Evolutionary conservation across 306 rosid genomes (phyloP), one percentile per base, ranked within the genome.

Genomic region (Urtica urens): DNA sequence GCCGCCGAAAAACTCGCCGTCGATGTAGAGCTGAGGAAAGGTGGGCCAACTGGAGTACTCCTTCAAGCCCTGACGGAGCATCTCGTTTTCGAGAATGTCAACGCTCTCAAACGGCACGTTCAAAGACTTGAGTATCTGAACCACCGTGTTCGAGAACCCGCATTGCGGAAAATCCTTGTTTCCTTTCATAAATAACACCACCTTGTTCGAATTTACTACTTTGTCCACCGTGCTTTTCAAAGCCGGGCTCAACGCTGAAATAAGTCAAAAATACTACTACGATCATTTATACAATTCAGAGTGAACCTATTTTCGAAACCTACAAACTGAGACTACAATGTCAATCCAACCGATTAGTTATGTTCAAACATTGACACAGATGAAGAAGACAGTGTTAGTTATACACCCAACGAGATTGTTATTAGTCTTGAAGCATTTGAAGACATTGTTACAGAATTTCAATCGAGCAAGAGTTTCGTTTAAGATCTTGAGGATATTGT

Each of bases 1-100:
- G 42, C 99, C 99, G 57, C 99, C 99, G 50, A 90, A 81, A 60
- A 90, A 90, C 75, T 90, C 95, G 69, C 99, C 99, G 2, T 85
- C 99, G 30, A 90, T 69, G 63, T 85, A 90, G 35, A 90, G 87
- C 52, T 85, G 99, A 64, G 99, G 99, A 67, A 90, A 90, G 45
- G 99, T 90, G 40, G 99, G 99, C 95, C 95, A 90, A 57, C 35
- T 77, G 35, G 87, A 70, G 62, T 90, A 90, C 70, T 85, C 87
- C 71, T 84, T 84, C 57, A 90, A 54, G 28, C 85, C 95, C 59
- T 71, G 99, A 38, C 95, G 93, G 57, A 90, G 29, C 0, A 85
- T 2, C 53, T 90, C 95, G 57, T 90, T 85, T 51, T 90, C 99
- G 37, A 90, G 69, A 14, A 90, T 71, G 62, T 90, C 58, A 30